Conservation (phyloP, 2,329 filamentous ascomycete species). For the Helotiales sp. region DNA sequence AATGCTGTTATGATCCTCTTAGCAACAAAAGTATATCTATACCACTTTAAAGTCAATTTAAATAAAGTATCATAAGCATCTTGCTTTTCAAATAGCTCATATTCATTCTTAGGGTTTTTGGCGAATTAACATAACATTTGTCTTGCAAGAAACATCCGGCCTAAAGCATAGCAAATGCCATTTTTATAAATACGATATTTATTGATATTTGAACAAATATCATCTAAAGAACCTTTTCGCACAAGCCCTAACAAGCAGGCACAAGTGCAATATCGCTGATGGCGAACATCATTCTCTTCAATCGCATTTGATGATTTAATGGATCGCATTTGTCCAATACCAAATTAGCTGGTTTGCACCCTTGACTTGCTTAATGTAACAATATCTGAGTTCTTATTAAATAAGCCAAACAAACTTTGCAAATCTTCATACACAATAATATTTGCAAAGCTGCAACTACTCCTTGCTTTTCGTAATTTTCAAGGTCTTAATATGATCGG, state of each 20-base stretch:
- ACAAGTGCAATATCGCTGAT: slow-evolving; percentile 28
- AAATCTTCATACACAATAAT: not conserved
- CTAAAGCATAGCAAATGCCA: no score
- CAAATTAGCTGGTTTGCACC: slow-evolving; percentile 20
- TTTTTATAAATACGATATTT: no score
- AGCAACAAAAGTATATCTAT: slow-evolving; percentile 48
- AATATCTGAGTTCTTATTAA: slow-evolving; percentile 2
- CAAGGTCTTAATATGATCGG: slow-evolving; percentile 3
- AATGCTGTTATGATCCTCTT: slow-evolving; percentile 48
- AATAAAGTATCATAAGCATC: no score
- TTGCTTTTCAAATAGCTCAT: no score
- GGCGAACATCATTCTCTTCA: slow-evolving; percentile 29
- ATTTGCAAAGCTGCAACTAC: not conserved
- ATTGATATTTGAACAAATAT: no score
- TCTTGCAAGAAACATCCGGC: no score
- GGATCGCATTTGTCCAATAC: slow-evolving; percentile 20
- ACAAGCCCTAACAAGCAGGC: no score
- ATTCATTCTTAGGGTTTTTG: no score
- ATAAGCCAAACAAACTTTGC: slow-evolving; percentile 1
- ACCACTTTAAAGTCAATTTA: no score
- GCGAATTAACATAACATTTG: no score
- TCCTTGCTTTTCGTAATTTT: not conserved
- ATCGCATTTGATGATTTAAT: slow-evolving; percentile 23
- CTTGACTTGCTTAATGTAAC: slow-evolving; percentile 27
- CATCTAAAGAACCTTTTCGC: no score